phyloP scores from a whole-genome alignment of 1,284 basidiomycete species.

The Taiwanofungus camphoratus region DNA sequence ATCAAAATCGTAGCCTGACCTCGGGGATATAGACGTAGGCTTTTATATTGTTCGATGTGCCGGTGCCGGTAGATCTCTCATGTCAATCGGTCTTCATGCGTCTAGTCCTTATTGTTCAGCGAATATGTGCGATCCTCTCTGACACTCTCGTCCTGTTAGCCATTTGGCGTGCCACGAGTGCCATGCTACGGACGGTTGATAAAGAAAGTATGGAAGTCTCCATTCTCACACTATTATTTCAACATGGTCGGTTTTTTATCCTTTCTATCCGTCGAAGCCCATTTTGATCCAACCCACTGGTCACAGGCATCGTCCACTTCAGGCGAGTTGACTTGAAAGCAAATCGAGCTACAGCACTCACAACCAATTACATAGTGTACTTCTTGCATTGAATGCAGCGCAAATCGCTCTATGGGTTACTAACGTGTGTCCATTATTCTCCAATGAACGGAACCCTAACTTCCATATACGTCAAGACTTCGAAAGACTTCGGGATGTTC shows the following conservation, averaged over 20 bases:
- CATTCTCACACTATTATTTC: background rate
- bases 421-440: too few relatives aligned
- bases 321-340: background rate
- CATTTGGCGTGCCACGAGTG: background rate
- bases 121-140: background rate
- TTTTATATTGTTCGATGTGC: too few relatives aligned
- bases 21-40: background rate
- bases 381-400: background rate
- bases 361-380: background rate
- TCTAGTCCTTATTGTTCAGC: background rate
- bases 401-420: too few relatives aligned
- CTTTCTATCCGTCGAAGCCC: background rate
- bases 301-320: background rate
- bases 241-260: background rate
- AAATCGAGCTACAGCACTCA: background rate
- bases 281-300: background rate
- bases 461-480: too few relatives aligned
- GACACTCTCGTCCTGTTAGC: slow-evolving; percentile 1
- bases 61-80: background rate
- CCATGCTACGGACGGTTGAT: background rate
- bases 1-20: background rate
- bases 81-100: background rate
- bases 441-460: too few relatives aligned
- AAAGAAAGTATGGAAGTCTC: background rate
- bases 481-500: too few relatives aligned